A percentile compares a stretch with the other conserved stretches of the same genome.
phyloP scores from a whole-genome alignment of 805 yeast genomes.

The Metschnikowia santaceciliae region DNA sequence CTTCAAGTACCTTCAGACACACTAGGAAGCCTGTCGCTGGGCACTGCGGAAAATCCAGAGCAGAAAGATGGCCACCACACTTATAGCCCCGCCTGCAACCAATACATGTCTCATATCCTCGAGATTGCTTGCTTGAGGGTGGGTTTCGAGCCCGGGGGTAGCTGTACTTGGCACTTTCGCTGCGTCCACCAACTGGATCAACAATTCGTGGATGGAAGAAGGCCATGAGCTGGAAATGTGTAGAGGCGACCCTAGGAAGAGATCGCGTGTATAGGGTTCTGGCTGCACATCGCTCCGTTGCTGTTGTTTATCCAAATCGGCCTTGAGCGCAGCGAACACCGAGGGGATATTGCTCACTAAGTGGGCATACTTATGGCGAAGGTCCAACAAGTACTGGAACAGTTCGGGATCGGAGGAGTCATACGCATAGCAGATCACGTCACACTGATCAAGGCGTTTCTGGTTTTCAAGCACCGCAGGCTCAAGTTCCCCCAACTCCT shows the following conservation, averaged over 20 bases:
- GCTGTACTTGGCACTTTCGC: conserved; percentile 74
- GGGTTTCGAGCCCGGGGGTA: conserved; percentile 65
- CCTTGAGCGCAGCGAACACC: conserved; percentile 87
- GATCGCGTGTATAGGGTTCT: conserved; percentile 69
- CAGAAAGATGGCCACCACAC: conserved; percentile 59
- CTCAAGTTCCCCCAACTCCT: conserved; percentile 85
- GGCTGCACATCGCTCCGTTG: conserved; percentile 86
- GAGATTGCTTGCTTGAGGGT: conserved; percentile 54
- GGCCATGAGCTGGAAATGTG: conserved; percentile 92
- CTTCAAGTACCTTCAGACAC: too few relatives aligned
- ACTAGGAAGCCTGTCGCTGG: conserved; percentile 5
- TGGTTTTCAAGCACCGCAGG: conserved; percentile 75
- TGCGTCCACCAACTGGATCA: conserved; percentile 83
- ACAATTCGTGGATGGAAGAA: conserved; percentile 76
- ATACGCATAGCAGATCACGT: conserved; percentile 82
- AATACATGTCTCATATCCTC: conserved; percentile 52
- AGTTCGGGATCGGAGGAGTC: conserved; percentile 97
- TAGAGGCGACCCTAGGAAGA: conserved; percentile 73
- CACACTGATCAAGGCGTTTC: conserved; percentile 73
- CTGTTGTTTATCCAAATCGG: conserved; percentile 93
- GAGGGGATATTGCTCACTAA: conserved; percentile 67
- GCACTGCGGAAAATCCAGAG: conserved; percentile 56
- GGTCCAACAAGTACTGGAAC: conserved; percentile 72
- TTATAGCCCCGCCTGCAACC: conserved; percentile 66
- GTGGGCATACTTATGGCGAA: conserved; percentile 56